Evolutionary conservation across 225 moss, liverwort and hornwort species (phyloP), one percentile per base, ranked within the genome.

Genomic region (Marchantia polymorpha): DNA sequence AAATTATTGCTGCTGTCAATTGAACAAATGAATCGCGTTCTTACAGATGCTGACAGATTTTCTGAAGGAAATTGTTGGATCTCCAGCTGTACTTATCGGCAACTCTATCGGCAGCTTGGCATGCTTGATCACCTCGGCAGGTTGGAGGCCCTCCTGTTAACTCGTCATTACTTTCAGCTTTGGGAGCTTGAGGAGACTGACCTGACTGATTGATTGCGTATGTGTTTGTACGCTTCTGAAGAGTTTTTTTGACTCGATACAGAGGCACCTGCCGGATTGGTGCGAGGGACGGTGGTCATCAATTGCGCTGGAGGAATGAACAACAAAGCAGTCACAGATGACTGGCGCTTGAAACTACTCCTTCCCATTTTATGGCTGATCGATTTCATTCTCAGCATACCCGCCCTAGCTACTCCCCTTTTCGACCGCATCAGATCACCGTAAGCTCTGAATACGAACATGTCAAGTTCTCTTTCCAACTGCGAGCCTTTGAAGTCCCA

Each of bases 301-400:
- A 94, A 99, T 69, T 99, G 94, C 75, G 89, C 94, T 20, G 97
- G 94, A 77, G 97, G 97, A 72, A 99, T 99, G 93, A 99, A 99
- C 83, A 99, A 99, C 73, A 99, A 99, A 82, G 97, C 93, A 39
- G 85, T 94, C 46, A 89, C 86, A 10, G 91, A 99, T 69, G 97
- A 93, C 81, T 99, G 93, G 94, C 93, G 94, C 72, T 79, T 99
- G 72, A 93, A 92, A 82, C 78, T 99, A 59, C 86, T 88, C 26
- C 71, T 87, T 73, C 97, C 94, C 25, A 71, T 97, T 51, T 82
- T 94, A 61, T 94, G 89, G 97, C 81, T 92, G 53, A 86, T 94
- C 71, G 97, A 97, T 78, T 94, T 94, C 72, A 75, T 92, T 65
- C 88, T 97, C 69, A 83, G 84, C 53, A 91, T 83, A 81, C 92